phyloP scores from a whole-genome alignment of 352 stramenopile species.

The Globisporangium lucens region DNA sequence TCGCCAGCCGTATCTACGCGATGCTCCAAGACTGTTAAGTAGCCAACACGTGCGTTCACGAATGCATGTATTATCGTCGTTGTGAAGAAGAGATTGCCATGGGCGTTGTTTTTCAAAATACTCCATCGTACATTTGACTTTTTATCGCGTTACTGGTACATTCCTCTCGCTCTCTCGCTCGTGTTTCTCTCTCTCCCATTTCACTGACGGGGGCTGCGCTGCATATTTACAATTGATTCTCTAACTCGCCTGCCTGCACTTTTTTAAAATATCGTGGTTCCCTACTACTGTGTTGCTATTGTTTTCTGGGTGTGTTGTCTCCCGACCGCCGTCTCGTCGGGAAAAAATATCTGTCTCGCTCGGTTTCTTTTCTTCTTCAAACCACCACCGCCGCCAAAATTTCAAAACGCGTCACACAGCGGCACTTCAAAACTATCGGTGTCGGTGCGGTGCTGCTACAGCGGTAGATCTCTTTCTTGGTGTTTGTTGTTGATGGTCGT shows the following conservation, averaged over 20 bases:
- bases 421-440: background rate
- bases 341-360: slow-evolving; percentile 6
- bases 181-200: slow-evolving; percentile 5
- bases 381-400: background rate
- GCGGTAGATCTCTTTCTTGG: slow-evolving; percentile 3
- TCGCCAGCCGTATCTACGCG: background rate
- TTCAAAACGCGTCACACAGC: slow-evolving; percentile 1
- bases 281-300: slow-evolving; percentile 7
- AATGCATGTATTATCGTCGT: background rate
- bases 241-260: slow-evolving; percentile 8
- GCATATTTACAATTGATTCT: slow-evolving; percentile 12
- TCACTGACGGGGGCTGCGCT: slow-evolving; percentile 4
- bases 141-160: slow-evolving; percentile 13
- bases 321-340: slow-evolving; percentile 6
- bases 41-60: background rate
- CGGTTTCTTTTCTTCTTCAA: slow-evolving; percentile 11
- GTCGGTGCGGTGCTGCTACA: slow-evolving; percentile 7
- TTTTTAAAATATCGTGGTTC: slow-evolving; percentile 10
- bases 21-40: background rate
- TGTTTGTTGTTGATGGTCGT: background rate
- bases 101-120: slow-evolving; percentile 13
- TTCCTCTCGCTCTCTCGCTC: background rate
- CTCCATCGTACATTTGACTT: slow-evolving; percentile 13
- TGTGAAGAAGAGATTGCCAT: background rate
- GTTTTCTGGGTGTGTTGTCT: slow-evolving; percentile 7